Evolutionary conservation across 441 rosid species (phyloP), one percentile per base, ranked within the genome.

Genomic region (Theobroma grandiflorum): DNA sequence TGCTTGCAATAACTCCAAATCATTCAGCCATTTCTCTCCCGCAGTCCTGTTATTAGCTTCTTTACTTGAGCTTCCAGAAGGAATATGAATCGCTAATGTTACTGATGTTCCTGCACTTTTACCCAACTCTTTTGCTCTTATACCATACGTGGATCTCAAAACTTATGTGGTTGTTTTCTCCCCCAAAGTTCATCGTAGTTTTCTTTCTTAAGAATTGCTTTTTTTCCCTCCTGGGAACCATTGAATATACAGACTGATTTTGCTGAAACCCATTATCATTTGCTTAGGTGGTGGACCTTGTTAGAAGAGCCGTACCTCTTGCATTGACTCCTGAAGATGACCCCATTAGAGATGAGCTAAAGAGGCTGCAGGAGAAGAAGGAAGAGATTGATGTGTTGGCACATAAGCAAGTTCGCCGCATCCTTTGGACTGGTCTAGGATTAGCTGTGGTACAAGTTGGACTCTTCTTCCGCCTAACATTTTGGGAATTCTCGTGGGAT

Each of bases 401-500:
- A 22, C 97, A 96, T 84, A 88, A 83, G 85, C 98, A 95, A 83
- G 99, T 95, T 42, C 89, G 93, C 2, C 88, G 93, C 79, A 86
- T 92, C 72, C 97, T 97, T 7, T 95, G 94, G 94, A 14, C 74
- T 6, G 99, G 99, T 73, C 91, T 97, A 11, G 98, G 94, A 8
- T 53, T 89, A n/a, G 77, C 91, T 2, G 70, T 93, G 33, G 50
- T 86, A 31, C 98, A 91, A 69, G 85, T 93, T 3, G 86, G 87
- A 2, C 86, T 92, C 15, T 94, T 95, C 80, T 87, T 97, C 79
- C 85, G 99, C 47, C 86, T 97, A 63, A 97, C 98, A 0, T 95
- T 95, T 84, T 97, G 98, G 99, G 99, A 94, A 84, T 92, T 97
- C 82, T 94, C 98, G 4, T 97, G 99, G 99, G 99, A 97, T 85